These are phyloP conservation scores for Phytophthora hybrid DNA, from an alignment of 352 stramenopile genomes.

Conservation along the genomic window DNA sequence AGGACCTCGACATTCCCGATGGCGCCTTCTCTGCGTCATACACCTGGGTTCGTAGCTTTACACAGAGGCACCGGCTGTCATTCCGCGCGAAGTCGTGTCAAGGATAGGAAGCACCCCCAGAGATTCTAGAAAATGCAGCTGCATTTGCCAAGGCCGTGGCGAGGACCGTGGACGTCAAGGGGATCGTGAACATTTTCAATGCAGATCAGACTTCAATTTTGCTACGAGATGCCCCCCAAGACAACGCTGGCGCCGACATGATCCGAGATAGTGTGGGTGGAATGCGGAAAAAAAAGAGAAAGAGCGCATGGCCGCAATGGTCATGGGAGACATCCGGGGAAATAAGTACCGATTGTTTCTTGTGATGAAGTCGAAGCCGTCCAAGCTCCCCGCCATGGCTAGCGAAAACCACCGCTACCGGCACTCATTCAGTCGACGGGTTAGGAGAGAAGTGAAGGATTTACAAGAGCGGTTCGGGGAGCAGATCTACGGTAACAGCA, in stretches of 20 bases:
- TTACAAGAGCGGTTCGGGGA: not conserved
- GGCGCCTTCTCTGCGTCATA: no score
- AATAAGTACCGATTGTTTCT: conserved; percentile 41
- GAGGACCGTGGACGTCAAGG: not conserved
- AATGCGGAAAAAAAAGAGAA: conserved; percentile 36
- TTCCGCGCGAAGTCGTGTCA: conserved; percentile 29
- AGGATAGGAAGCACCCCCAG: conserved; percentile 14
- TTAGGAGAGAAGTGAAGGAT: conserved; percentile 33
- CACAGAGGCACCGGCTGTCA: not conserved
- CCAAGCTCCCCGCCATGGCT: not conserved
- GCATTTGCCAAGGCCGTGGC: conserved; percentile 17
- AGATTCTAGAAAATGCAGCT: conserved; percentile 1
- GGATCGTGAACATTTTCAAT: conserved; percentile 30
- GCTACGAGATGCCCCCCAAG: conserved; percentile 42
- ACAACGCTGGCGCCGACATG: conserved; percentile 25
- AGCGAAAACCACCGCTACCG: conserved; percentile 33
- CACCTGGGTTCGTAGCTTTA: no score
- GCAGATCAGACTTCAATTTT: conserved; percentile 35
- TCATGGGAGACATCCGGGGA: conserved; percentile 30
- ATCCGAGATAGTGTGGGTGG: conserved; percentile 39
- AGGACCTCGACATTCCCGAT: no score
- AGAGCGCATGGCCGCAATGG: conserved; percentile 39
- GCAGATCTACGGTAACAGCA: no score
- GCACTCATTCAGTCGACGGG: conserved; percentile 37
- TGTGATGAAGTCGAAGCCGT: conserved; percentile 35